These are phyloP conservation scores for Talaromyces marneffei DNA, from an alignment of 2,329 filamentous ascomycete species.

Conservation along the genomic window DNA sequence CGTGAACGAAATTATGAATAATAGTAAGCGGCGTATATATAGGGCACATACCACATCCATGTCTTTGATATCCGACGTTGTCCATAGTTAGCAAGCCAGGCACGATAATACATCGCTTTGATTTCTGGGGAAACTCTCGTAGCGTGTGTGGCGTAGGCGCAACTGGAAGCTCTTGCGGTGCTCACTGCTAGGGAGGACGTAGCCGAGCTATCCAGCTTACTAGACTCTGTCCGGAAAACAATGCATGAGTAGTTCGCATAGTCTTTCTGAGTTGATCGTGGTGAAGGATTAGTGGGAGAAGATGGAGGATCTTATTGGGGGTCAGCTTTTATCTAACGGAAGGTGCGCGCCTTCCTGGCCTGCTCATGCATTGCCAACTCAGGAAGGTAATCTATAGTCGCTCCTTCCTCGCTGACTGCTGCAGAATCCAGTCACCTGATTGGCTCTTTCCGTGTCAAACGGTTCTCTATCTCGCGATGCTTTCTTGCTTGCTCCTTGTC, in stretches of 20 bases:
- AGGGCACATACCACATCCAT: neutral
- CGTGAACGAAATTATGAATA: constrained; percentile 4
- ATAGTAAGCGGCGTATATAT: neutral
- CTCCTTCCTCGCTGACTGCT: neutral
- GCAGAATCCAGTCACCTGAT: neutral
- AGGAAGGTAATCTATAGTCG: constrained; percentile 5
- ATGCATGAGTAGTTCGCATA: neutral
- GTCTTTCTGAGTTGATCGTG: neutral
- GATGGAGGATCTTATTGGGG: neutral
- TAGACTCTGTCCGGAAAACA: neutral
- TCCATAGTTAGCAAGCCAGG: neutral
- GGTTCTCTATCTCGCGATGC: neutral
- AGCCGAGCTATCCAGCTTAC: neutral
- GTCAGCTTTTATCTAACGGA: neutral
- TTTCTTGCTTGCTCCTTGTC: neutral
- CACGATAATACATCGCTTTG: neutral
- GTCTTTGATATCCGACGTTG: neutral
- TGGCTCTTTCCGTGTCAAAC: neutral
- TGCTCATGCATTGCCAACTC: neutral
- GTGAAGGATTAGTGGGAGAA: neutral
- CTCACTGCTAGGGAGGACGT: too few relatives aligned
- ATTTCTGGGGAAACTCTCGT: neutral
- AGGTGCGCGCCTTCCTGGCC: neutral
- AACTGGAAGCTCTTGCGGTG: too few relatives aligned
- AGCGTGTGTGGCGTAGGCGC: neutral